Conservation (phyloP, 495 filamentous ascomycete species). For the Viridothelium virens region DNA sequence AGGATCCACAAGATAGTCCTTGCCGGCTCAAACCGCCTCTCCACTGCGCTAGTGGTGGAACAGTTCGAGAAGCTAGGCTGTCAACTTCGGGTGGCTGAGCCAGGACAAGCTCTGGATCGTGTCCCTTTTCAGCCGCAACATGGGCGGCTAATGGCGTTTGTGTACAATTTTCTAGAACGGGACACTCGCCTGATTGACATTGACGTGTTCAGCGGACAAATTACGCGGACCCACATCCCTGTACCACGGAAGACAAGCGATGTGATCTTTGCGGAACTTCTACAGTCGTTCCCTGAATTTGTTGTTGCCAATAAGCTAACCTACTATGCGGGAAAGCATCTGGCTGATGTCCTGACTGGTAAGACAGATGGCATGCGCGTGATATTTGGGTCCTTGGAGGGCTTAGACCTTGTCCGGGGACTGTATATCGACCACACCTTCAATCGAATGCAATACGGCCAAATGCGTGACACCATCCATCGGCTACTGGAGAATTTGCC, state of each 20-base stretch:
- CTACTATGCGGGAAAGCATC: slow-evolving; percentile 37
- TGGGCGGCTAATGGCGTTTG: background rate
- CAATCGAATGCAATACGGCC: no score
- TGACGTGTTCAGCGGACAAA: slow-evolving; percentile 7
- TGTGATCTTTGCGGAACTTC: slow-evolving; percentile 30
- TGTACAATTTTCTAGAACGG: background rate
- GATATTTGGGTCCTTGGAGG: slow-evolving; percentile 43
- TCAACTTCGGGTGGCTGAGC: background rate
- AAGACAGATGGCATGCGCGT: slow-evolving; percentile 42
- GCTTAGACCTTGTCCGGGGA: slow-evolving; percentile 39
- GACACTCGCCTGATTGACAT: background rate
- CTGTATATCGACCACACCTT: slow-evolving; percentile 18
- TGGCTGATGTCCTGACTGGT: slow-evolving; percentile 41
- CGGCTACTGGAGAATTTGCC: no score
- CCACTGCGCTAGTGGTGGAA: background rate
- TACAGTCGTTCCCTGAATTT: slow-evolving; percentile 36
- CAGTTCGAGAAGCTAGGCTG: background rate
- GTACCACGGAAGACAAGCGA: slow-evolving; percentile 36
- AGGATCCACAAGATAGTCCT: background rate
- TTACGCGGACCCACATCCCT: slow-evolving; percentile 30
- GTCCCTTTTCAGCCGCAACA: background rate
- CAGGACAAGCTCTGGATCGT: background rate
- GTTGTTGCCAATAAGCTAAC: slow-evolving; percentile 37
- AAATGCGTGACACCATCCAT: no score
- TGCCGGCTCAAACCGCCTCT: background rate